Base-by-base conservation (phyloP, 116 monocot species). In the Iris pallida region DNA sequence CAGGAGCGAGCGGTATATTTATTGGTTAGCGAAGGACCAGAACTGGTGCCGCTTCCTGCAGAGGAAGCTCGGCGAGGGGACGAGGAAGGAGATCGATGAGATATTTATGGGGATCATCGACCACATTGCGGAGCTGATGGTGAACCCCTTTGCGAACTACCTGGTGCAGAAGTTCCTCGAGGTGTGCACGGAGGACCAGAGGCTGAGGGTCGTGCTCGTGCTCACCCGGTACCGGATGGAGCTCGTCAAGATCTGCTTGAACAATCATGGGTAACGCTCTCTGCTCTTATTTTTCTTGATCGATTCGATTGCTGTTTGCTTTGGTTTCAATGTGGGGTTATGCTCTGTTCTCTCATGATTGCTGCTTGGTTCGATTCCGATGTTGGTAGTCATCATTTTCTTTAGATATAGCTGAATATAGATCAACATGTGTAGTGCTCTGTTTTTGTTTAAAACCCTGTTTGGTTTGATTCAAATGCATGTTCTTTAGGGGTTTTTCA, bases 1-100 rank as follows among this genome's bases (percentile, higher is more conserved):
- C 30, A 30, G 30, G 30, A 30, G 3, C 30, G 30, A 30, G 30
- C 2, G 30, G 20, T 70, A 56, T 13, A 77, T 86, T 7, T 81
- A 77, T 57, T n/a, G 48, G 14, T 42, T 75, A 7, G 86, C 93
- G 7, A 89, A 78, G 59, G 86, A 86, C 61, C 89, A 86, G 55
- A 61, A 83, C 8, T 84, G 86, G 6, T 93, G 86, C 68, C 61
- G 82, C 55, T 70, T 70, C 63, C 78, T 93, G 86, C 86, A 82
- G 76, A 75, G 55, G n/a, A 79, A 61, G 70, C 47, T 93, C 10
- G 73, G 78, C 2, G 77, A 84, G 59, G 81, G 82, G 62, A 73
- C 53, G 55, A 7, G 61, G 42, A 61, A 61, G 14, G 70, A 77
- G 1, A 57, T 74, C 2, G 65, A 70, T 16, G 9, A 16, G 51